phyloP scores from a whole-genome alignment of 1,284 basidiomycete genomes.

The Microbotryum saponariae region DNA sequence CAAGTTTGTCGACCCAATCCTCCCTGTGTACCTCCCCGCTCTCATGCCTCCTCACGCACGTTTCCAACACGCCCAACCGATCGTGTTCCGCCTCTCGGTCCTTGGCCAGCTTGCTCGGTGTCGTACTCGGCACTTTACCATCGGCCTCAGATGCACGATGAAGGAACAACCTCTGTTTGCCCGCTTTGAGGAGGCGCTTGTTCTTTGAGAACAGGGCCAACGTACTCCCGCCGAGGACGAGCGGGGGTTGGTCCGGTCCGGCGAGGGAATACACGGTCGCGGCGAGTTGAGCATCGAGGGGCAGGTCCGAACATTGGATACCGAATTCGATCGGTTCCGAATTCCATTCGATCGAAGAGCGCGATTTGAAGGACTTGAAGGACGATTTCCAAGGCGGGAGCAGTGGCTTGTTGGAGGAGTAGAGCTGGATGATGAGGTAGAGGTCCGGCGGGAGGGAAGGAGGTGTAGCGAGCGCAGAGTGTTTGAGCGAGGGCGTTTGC shows the following conservation, averaged over 20 bases:
- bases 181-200: constrained; percentile 80
- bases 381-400: constrained; percentile 84
- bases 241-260: constrained; percentile 52
- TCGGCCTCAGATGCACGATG: constrained; percentile 81
- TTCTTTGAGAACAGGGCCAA: constrained; percentile 75
- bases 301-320: constrained; percentile 82
- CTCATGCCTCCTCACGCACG: constrained; percentile 95
- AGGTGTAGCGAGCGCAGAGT: constrained; percentile 53
- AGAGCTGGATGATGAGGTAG: constrained; percentile 81
- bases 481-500: constrained; percentile 15
- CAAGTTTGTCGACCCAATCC: constrained; percentile 90
- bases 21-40: constrained; percentile 85
- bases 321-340: constrained; percentile 78
- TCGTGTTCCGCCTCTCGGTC: constrained; percentile 48
- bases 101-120: constrained; percentile 71
- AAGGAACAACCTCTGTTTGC: constrained; percentile 78
- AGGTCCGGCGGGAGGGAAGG: constrained; percentile 69
- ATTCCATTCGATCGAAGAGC: constrained; percentile 72
- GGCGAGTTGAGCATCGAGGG: constrained; percentile 75
- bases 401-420: constrained; percentile 84
- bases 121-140: constrained; percentile 67
- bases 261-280: constrained; percentile 94
- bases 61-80: constrained; percentile 90
- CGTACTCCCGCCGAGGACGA: constrained; percentile 76
- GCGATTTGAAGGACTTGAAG: constrained; percentile 81